Evolutionary conservation across 768 basidiomycete species (phyloP), one percentile per base, ranked within the genome.

Genomic region (Naganishia kalamii): DNA sequence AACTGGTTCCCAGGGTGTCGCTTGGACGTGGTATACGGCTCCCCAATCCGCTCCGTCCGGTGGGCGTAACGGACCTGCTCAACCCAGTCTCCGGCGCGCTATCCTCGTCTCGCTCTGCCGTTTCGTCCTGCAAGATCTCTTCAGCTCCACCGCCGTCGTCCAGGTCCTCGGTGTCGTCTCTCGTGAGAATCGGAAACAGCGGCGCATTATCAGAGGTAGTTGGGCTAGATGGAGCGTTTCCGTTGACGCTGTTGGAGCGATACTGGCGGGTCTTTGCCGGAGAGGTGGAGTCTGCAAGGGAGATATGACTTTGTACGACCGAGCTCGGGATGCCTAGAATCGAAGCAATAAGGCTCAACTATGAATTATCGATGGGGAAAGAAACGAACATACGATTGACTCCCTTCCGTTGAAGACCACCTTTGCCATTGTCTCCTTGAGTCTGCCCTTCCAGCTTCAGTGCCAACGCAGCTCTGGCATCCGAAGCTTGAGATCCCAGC

Each of bases 301-400:
- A 57, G 35, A 57, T 57, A 27, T 57, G 33, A 19, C 54, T 57
- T 23, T 57, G 54, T 12, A 57, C 54, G 11, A 57, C 54, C 23
- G 54, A 57, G 37, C 54, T 57, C 8, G 54, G 54, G 23, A 57
- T 57, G 27, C 54, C 54, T 57, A 35, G 13, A 35, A 35, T 30
- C 17, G 27, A 57, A 15, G 23, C 2, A 25, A 40, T 30, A 44
- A 44, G 43, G 23, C 17, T 12, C 3, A 35, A 4, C 4, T 15
- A 27, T 8, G n/a, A 13, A 27, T 37, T 13, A 17, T 32, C 12
- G 21, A 21, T 23, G 13, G 51, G 19, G 6, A 10, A 35, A 25
- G 21, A 21, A 12, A 11, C 15, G 17, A 5, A 57, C 37, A 23
- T 57, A 57, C 54, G 54, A 27, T 57, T 57, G 7, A 57, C 54